Percentiles rank a stretch among this genome's conserved stretches.
Evolutionary conservation across 176 grass and related monocot genomes (phyloP).

Genomic region (Ananas comosus): DNA sequence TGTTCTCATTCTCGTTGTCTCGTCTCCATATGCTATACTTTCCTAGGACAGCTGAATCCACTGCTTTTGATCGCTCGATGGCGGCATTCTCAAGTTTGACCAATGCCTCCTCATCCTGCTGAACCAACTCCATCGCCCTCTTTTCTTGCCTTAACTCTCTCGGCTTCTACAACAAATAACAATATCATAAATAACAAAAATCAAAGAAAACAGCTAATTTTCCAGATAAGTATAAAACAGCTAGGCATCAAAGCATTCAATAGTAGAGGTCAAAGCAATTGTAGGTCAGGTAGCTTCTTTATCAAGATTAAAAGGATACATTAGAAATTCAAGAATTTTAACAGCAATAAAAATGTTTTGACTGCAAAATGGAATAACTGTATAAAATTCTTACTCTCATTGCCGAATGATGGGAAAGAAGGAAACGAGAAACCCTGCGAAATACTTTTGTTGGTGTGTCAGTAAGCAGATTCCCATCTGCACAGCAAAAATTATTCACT

Average conservation of each 20-base stretch:
- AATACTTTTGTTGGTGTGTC: conserved; percentile 41
- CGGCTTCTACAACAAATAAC: conserved; percentile 45
- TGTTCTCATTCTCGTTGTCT: conserved; percentile 89
- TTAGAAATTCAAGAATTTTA: background rate
- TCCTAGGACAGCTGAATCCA: conserved; percentile 88
- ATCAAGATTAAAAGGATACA: too few relatives aligned
- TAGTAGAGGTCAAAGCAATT: too few relatives aligned
- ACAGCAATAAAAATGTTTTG: background rate
- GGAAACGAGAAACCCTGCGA: conserved; percentile 46
- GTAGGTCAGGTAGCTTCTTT: too few relatives aligned
- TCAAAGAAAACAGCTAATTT: too few relatives aligned
- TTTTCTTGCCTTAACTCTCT: conserved; percentile 79
- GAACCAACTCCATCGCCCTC: conserved; percentile 64
- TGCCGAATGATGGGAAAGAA: background rate
- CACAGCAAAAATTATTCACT: conserved; percentile 22
- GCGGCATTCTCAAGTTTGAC: conserved; percentile 84
- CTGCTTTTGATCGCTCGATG: conserved; percentile 86
- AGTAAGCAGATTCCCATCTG: conserved; percentile 49
- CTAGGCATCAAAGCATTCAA: too few relatives aligned
- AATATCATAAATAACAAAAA: background rate
- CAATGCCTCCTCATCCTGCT: conserved; percentile 69
- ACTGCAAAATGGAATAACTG: too few relatives aligned
- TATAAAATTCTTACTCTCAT: background rate
- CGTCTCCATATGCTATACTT: conserved; percentile 98
- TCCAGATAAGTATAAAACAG: too few relatives aligned